A percentile compares a stretch with the other conserved stretches of the same genome.
Evolutionary conservation across 1,284 basidiomycete species (phyloP).

Genomic region (Ustanciosporium gigantosporum): DNA sequence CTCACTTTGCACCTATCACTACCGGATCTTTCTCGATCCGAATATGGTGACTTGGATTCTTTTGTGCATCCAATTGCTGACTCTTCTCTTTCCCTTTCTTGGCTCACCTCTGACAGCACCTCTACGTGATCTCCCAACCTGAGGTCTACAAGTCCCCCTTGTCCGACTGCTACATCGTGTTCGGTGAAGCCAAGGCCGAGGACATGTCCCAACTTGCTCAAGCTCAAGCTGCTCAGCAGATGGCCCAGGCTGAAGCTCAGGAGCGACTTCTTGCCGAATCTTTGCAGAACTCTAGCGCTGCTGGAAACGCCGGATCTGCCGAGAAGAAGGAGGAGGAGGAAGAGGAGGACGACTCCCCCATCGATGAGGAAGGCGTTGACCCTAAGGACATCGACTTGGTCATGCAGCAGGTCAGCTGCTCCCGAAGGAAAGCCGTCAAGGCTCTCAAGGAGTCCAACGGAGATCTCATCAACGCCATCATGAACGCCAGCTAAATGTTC

Average conservation of each 20-base stretch:
- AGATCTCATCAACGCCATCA: constrained; percentile 60
- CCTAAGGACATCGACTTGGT: constrained; percentile 91
- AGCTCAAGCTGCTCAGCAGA: constrained; percentile 80
- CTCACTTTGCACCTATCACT: too few relatives aligned
- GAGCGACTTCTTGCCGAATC: constrained; percentile 70
- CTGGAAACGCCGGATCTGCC: constrained; percentile 21
- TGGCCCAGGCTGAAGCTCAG: constrained; percentile 66
- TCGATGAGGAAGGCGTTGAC: constrained; percentile 68
- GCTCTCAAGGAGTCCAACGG: constrained; percentile 60
- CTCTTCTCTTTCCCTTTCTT: not conserved
- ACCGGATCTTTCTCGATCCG: too few relatives aligned
- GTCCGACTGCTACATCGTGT: constrained; percentile 98
- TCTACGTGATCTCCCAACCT: constrained; percentile 89
- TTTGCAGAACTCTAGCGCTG: constrained; percentile 36
- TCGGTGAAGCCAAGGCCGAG: constrained; percentile 96
- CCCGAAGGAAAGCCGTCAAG: constrained; percentile 60
- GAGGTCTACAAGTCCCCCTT: constrained; percentile 97
- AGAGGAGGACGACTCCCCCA: constrained; percentile 58
- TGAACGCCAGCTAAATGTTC: constrained; percentile 55
- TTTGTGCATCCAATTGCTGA: not conserved
- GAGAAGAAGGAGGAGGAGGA: constrained; percentile 56
- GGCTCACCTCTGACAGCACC: constrained; percentile 70
- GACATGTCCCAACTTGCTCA: constrained; percentile 86
- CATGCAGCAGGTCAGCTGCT: constrained; percentile 71
- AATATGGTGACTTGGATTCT: too few relatives aligned